Evolutionary conservation across 1,139 yeast genomes (phyloP), one percentile per base, ranked within the genome.

Genomic region (Geotrichum aggregatum): DNA sequence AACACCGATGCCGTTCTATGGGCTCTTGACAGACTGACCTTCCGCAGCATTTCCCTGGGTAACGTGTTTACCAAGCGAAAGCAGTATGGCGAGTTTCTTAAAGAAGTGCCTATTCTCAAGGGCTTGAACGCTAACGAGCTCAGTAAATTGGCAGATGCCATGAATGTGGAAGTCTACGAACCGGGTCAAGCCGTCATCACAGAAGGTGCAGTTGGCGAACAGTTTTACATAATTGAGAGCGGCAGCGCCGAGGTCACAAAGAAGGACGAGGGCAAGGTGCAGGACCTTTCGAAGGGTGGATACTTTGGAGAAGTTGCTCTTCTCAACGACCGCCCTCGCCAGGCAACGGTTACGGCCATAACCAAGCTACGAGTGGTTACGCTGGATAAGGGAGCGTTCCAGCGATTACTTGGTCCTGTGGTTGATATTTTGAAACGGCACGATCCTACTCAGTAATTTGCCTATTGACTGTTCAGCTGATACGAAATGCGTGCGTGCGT

Each of bases 291-390:
- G 46, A 84, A 86, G 65, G 98, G 98, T 59, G 96, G 87, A 66
- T 92, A 92, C 71, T 92, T 92, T 69, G 98, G 98, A 59, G 98
- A 92, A 72, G 82, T 92, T 59, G 98, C 98, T 2, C 76, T 92
- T 61, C 76, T 92, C 61, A 87, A 91, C 63, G 96, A 92, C 65
- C 75, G 84, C 57, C 98, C 98, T 57, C 82, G 98, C 71, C 95
- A 88, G 68, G 98, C 98, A 33, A 86, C 97, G 3, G 94, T 92
- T 40, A 81, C 78, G 53, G 96, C 97, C 1, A 72, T 77, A 33
- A 80, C 85, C 52, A 77, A 77, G 49, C 83, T 92, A 26, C 86
- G 87, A 63, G 96, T 91, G 47, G 98, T 95, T 26, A 85, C 94
- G 2, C 77, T 92, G 62, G 95, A 89, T 57, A 89, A 91, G 72